These are phyloP conservation scores for Pezicula radicicola DNA, from an alignment of 2,329 filamentous ascomycete species.

Conservation along the genomic window DNA sequence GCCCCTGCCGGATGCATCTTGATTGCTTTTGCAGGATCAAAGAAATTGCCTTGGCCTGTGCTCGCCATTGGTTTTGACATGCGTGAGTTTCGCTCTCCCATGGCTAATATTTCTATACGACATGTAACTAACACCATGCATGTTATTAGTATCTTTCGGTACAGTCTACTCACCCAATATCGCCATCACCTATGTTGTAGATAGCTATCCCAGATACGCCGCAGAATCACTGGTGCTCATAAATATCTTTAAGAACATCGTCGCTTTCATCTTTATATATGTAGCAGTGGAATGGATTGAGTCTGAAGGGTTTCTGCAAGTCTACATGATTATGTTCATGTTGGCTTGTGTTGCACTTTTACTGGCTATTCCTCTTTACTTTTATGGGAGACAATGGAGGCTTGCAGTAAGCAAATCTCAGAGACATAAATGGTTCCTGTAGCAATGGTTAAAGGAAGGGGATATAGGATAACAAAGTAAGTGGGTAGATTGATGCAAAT, in stretches of 20 bases:
- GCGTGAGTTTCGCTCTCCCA: background rate
- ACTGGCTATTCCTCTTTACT: slow-evolving; percentile 7
- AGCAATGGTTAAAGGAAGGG: too few relatives aligned
- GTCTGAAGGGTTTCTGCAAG: background rate
- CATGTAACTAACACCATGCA: background rate
- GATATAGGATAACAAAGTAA: too few relatives aligned
- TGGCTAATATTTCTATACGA: background rate
- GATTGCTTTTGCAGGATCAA: background rate
- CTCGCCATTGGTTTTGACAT: background rate
- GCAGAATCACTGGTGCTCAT: background rate
- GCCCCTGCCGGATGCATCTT: background rate
- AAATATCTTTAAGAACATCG: background rate
- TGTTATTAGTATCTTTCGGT: background rate
- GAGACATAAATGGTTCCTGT: too few relatives aligned
- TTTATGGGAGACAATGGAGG: background rate
- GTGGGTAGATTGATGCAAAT: too few relatives aligned
- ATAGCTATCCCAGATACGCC: background rate
- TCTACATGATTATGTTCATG: background rate
- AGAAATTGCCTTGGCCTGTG: background rate
- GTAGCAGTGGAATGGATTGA: background rate
- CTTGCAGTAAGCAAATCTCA: too few relatives aligned
- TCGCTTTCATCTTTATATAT: background rate
- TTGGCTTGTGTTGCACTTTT: background rate
- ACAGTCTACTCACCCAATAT: background rate
- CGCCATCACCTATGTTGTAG: background rate